phyloP scores from a whole-genome alignment of 371 early-diverging fungal genomes.

The Neoconidiobolus thromboides region DNA sequence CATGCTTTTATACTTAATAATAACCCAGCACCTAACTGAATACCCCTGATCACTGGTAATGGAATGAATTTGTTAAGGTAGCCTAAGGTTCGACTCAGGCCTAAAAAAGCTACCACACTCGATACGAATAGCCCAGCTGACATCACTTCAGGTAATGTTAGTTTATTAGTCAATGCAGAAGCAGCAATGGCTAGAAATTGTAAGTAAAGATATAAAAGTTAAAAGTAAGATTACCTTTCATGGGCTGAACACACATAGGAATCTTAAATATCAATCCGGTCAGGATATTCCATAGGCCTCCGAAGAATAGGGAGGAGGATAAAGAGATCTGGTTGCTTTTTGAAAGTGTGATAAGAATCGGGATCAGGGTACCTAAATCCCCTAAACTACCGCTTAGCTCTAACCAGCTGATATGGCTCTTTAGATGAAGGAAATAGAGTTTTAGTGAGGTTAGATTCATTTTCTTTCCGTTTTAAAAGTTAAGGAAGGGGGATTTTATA shows the following conservation, averaged over 20 bases:
- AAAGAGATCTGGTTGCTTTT: slow-evolving; percentile 53
- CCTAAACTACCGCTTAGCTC: slow-evolving; percentile 54
- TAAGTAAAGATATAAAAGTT: neutral
- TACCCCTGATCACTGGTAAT: slow-evolving; percentile 56
- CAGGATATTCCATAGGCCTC: slow-evolving; percentile 74
- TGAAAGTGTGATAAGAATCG: slow-evolving; percentile 65
- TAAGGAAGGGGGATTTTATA: no score
- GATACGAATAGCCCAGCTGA: slow-evolving; percentile 59
- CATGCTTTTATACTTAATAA: slow-evolving; percentile 53
- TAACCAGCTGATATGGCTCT: neutral
- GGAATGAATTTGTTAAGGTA: slow-evolving; percentile 51
- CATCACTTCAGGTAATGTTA: slow-evolving; percentile 51
- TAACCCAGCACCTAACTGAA: slow-evolving; percentile 72
- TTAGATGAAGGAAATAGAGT: no score
- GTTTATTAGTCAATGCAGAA: slow-evolving; percentile 45
- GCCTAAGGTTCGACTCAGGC: slow-evolving; percentile 47
- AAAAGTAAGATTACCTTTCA: slow-evolving; percentile 34
- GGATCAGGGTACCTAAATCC: slow-evolving; percentile 72
- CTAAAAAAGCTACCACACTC: slow-evolving; percentile 40
- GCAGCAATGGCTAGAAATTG: slow-evolving; percentile 56
- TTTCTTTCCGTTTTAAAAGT: no score
- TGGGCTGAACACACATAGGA: slow-evolving; percentile 72
- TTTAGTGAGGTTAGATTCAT: no score
- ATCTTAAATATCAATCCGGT: slow-evolving; percentile 57
- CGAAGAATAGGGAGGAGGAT: slow-evolving; percentile 65